Base-by-base conservation (phyloP, 305 asterid genomes). In the Rubia tinctorum region DNA sequence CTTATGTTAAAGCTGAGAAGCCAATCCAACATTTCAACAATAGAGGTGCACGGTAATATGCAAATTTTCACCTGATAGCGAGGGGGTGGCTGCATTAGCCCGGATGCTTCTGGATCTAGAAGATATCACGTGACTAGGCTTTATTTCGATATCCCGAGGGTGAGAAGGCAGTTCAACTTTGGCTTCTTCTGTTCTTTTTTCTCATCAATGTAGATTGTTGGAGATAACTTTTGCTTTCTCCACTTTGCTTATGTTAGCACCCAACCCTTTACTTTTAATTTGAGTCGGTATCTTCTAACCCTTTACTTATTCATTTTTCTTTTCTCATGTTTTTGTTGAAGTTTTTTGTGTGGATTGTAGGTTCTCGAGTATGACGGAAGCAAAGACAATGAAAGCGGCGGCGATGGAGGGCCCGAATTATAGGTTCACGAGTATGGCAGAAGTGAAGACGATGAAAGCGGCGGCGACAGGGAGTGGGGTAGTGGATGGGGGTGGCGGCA, bases 111-210 rank as follows among this genome's bases (percentile, higher is more conserved):
- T 9, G 25, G 51, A 17, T 55, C 20, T 37, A 37, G 51, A 70
- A 55, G 75, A 71, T 15, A 18, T 59, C 22, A 63, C 72, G 43
- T 42, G 0, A 25, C 40, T 55, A 11, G 71, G 25, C 72, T 71
- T 71, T 34, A 12, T 34, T 18, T 43, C 59, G 4, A 47, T 9
- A 65, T 56, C 67, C 23, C 18, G 68, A 65, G 53, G 20, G 30
- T 27, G 56, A 23, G 58, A 66, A 70, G 65, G 5, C 18, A 34
- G 27, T 55, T 14, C 53, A 49, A 37, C 23, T 34, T 63, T 30
- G 59, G 27, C 5, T 40, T 60, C 76, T 64, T 75, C 62, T 18
- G 15, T 59, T 71, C 47, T 51, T 63, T 69, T 76, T 39, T n/a
- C 17, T 55, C 53, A 30, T 47, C 56, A 65, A 55, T 18, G 53